Base-by-base conservation (phyloP, 1,284 basidiomycete genomes). In the Ganoderma multipileum region DNA sequence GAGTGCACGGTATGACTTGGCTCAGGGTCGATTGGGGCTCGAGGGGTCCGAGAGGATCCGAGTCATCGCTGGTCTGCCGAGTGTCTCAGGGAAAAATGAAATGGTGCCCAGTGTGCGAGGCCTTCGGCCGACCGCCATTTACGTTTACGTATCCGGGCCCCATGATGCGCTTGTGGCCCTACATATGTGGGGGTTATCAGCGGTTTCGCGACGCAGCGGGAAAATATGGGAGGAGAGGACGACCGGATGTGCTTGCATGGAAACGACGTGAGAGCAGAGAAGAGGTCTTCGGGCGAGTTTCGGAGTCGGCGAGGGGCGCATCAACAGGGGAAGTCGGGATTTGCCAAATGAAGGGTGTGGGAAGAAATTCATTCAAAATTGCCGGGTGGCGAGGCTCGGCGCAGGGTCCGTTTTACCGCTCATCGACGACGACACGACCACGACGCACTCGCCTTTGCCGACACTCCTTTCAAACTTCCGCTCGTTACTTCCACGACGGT, bases 391-490 rank as follows among this genome's bases (percentile, higher is more conserved):
- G 33, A 33, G 33, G 33, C 33, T 8, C 33, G 62, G 59, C 47
- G 65, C 61, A 63, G 67, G 64, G 65, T 52, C 11, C 33, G 47
- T 68, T 65, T 58, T 44, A 42, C 41, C 11, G 42, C 55, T 58
- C 57, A 23, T 59, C 67, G 62, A 70, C 68, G 65, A 70, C 68
- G 62, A 68, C 39, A 62, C 68, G 68, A 71, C 69, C 61, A 66
- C 68, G 61, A 62, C 64, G 65, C 55, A 65, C 68, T 58, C 67
- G 61, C 39, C 16, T 18, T 36, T 60, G 65, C 64, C 63, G 67
- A 71, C 69, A 64, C 50, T 72, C 71, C 55, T 72, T 72, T 67
- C 62, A 44, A 64, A 52, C 59, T 68, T 68, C 23, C 71, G 47
- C 66, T 72, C 69, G 14, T 52, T 67, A 58, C 44, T 63, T 67